These are phyloP conservation scores for Suillus occidentalis DNA, from an alignment of 768 basidiomycete species.

Conservation along the genomic window DNA sequence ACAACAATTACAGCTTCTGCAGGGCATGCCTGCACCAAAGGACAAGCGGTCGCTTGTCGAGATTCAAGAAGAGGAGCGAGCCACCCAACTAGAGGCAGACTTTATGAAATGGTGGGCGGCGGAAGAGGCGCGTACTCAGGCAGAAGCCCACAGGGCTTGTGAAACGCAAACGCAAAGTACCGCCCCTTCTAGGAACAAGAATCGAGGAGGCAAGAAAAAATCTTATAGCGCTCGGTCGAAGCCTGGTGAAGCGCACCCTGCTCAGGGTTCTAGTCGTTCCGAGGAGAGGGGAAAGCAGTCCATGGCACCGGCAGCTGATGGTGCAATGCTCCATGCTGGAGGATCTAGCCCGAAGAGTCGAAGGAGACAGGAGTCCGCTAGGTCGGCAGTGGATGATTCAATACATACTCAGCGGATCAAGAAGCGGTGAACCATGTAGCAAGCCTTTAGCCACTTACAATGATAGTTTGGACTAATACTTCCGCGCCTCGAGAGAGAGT, in stretches of 20 bases:
- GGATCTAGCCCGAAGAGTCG: background rate
- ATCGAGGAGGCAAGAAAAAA: background rate
- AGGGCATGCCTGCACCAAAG: constrained; percentile 23
- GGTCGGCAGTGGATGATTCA: background rate
- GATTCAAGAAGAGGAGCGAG: constrained; percentile 84
- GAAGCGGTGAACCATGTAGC: background rate
- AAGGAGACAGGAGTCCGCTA: background rate
- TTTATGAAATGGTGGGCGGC: constrained; percentile 89
- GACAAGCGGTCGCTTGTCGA: constrained; percentile 9
- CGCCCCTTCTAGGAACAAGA: background rate
- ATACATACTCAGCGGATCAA: background rate
- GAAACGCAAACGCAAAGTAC: background rate
- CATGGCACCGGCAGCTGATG: background rate
- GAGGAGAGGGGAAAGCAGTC: background rate
- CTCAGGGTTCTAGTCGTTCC: background rate
- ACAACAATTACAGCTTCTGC: constrained; percentile 72
- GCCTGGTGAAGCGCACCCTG: background rate
- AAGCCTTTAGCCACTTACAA: background rate
- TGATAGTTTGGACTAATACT: background rate
- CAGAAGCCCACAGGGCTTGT: constrained; percentile 32
- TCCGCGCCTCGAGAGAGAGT: constrained; percentile 8
- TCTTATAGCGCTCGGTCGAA: background rate
- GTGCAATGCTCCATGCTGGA: background rate
- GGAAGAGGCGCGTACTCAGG: constrained; percentile 72
- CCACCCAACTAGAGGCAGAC: constrained; percentile 65